A percentile compares a stretch with the other conserved stretches of the same genome.
Conservation (phyloP, 2,329 filamentous ascomycete genomes). For the Aphanoascus verrucosus region DNA sequence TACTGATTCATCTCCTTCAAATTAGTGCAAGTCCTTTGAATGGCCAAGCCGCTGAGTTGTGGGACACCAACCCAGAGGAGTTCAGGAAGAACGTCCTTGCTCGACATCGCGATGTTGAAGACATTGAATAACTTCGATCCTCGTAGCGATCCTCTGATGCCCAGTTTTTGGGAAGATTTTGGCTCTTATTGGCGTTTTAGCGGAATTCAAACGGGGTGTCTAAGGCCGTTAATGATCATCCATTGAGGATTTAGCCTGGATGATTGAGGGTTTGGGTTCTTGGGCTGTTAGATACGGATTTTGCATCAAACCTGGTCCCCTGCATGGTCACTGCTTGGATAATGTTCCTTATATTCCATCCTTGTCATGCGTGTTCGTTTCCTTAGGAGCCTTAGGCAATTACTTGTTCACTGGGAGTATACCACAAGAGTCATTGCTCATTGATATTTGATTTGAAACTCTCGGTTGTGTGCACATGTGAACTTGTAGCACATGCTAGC, state of each 20-base stretch:
- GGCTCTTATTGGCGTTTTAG: not conserved
- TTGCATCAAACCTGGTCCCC: not conserved
- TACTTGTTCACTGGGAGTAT: no score
- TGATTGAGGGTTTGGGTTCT: not conserved
- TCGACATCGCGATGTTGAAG: slow-evolving; percentile 49
- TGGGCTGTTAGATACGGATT: not conserved
- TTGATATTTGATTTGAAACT: no score
- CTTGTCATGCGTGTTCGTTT: not conserved
- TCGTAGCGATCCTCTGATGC: not conserved
- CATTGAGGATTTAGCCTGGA: not conserved
- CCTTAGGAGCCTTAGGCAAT: no score
- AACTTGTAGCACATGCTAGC: no score
- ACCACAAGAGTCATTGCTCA: no score
- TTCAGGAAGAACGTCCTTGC: slow-evolving; percentile 68
- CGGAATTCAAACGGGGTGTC: not conserved
- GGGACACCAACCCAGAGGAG: slow-evolving; percentile 77
- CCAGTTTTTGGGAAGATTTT: not conserved
- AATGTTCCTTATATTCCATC: not conserved
- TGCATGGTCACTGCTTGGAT: not conserved
- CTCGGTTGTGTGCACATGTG: no score
- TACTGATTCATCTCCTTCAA: not conserved
- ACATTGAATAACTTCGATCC: slow-evolving; percentile 28
- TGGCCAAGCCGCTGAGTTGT: slow-evolving; percentile 88
- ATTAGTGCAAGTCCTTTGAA: slow-evolving; percentile 82
- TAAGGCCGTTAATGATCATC: not conserved